Base-by-base conservation (phyloP, 305 asterid species). In the Fraxinus sp. region DNA sequence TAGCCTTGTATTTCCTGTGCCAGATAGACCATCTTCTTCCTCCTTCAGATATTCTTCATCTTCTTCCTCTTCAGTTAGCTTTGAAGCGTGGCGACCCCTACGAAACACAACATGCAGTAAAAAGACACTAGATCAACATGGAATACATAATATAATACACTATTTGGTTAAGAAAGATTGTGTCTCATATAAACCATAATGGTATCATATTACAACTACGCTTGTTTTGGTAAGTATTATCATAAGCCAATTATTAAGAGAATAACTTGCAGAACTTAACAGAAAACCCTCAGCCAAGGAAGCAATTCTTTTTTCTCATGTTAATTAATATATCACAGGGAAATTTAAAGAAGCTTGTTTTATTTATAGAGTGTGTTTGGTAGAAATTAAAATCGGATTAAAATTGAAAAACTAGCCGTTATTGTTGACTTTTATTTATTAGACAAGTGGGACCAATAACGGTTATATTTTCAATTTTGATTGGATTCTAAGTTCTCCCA, bases 41-140 rank as follows among this genome's bases (percentile, higher is more conserved):
- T 95, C 99, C 87, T 97, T 97, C 84, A 97, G 97, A 83, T 89
- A 97, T 85, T 90, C 98, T 77, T 93, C 97, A 84, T 97, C 99
- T 89, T 97, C 99, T 90, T 97, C 99, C 89, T 97, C 97, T 89
- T 96, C 99, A 74, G 99, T 96, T 76, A 91, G 26, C 92, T 96
- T 96, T 5, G 99, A 96, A 46, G 97, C 97, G 87, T 97, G 99
- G 85, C 99, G 98, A 55, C 99, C 99, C 91, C 99, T 97, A 79
- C 82, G 80, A 84, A 79, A 84, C 44, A 80, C 44, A 81, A 84
- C 75, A 41, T 59, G 55, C 78, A 83, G 20, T 80, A 70, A 36
- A 30, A 72, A 57, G 46, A 14, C 70, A 81, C 13, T 71, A 6
- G 44, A 33, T 32, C 44, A 16, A 7, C 35, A 26, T 11, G 20